These are phyloP conservation scores for Helicostylum pulchrum DNA, from an alignment of 192 early-diverging fungal genomes.

Conservation along the genomic window DNA sequence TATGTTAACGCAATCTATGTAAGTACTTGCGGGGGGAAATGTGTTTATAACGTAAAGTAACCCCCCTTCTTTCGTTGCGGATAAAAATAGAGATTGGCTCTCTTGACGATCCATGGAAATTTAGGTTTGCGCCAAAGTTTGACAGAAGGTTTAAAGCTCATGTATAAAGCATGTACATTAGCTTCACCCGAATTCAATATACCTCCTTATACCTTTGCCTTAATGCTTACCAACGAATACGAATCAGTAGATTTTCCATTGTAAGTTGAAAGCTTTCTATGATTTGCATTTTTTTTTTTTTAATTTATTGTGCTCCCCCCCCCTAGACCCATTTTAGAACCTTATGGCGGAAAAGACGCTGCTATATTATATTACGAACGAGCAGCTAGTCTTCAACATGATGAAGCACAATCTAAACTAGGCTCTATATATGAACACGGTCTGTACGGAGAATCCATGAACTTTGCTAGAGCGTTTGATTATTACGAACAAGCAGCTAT, in stretches of 20 bases:
- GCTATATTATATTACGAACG: slow-evolving; percentile 68
- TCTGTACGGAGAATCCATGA: slow-evolving; percentile 57
- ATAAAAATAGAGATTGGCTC: slow-evolving; percentile 65
- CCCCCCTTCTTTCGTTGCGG: not conserved
- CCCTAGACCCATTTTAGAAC: slow-evolving; percentile 8
- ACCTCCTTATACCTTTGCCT: slow-evolving; percentile 72
- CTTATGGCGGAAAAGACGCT: slow-evolving; percentile 42
- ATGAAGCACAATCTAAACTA: slow-evolving; percentile 69
- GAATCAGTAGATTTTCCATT: slow-evolving; percentile 47
- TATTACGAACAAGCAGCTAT: slow-evolving; percentile 81
- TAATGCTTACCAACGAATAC: slow-evolving; percentile 72
- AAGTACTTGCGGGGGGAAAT: too few species aligned
- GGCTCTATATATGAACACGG: slow-evolving; percentile 83
- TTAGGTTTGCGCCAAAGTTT: slow-evolving; percentile 63
- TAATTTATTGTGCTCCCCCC: not conserved
- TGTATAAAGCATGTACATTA: slow-evolving; percentile 71
- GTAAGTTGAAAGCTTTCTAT: slow-evolving; percentile 7
- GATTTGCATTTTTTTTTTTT: slow-evolving; percentile 1
- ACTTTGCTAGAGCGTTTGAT: slow-evolving; percentile 64
- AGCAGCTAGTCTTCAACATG: slow-evolving; percentile 75
- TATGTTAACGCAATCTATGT: slow-evolving; percentile 63
- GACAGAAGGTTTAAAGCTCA: slow-evolving; percentile 76
- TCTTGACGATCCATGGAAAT: slow-evolving; percentile 71
- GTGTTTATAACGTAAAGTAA: too few species aligned
- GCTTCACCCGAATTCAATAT: slow-evolving; percentile 72